Percentiles rank a stretch among this genome's conserved stretches.
Evolutionary conservation across 2,329 filamentous ascomycete genomes (phyloP).

Genomic region (Neoascochyta sp.): DNA sequence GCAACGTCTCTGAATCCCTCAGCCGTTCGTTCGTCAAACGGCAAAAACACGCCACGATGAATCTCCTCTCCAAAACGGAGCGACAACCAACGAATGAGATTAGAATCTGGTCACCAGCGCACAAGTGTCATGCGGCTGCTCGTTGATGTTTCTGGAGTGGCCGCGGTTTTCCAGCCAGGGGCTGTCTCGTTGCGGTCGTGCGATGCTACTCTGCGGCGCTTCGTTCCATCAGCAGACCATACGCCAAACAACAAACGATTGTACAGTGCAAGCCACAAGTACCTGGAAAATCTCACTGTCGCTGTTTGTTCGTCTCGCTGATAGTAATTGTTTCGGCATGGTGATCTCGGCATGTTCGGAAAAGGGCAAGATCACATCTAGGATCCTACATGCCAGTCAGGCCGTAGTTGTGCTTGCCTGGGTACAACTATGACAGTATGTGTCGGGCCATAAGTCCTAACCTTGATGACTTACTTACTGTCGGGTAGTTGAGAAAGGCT

Average conservation of each 20-base stretch:
- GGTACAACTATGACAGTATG: too few species aligned
- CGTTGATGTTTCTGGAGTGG: conserved; percentile 8
- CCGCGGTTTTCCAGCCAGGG: conserved; percentile 10
- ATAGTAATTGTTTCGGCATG: not conserved
- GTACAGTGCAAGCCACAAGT: conserved; percentile 13
- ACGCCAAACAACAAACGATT: conserved; percentile 9
- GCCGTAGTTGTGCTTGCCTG: too few species aligned
- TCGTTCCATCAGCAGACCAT: conserved; percentile 14
- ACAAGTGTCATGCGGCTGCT: conserved; percentile 17
- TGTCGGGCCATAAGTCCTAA: not conserved
- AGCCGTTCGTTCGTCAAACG: too few species aligned
- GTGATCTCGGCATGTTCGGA: not conserved
- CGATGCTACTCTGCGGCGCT: conserved; percentile 14
- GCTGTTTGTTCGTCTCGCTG: not conserved
- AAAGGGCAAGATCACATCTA: too few species aligned
- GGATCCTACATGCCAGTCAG: too few species aligned
- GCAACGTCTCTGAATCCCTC: too few species aligned
- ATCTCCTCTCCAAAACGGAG: too few species aligned
- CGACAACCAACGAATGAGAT: conserved; percentile 4
- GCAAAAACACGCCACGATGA: too few species aligned
- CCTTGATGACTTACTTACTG: not conserved
- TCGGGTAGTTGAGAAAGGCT: not conserved
- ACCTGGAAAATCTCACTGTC: not conserved
- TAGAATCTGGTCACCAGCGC: conserved; percentile 10
- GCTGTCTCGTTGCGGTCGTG: conserved; percentile 9